Evolutionary conservation across 179 eudicot genomes (phyloP), one percentile per base, ranked within the genome.

Genomic region (Heliamphora pulchella): DNA sequence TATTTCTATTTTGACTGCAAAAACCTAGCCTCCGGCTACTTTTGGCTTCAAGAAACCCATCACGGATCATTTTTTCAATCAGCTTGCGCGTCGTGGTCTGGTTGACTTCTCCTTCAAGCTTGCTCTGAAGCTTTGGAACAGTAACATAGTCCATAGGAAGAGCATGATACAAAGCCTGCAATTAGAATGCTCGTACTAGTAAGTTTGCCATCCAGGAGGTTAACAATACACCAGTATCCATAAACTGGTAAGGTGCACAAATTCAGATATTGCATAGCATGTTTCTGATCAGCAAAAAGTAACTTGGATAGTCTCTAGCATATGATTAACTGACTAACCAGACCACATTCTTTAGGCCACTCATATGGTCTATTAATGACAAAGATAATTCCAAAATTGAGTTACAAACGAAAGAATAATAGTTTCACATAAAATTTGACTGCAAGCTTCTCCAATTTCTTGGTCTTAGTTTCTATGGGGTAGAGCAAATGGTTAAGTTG

Each of bases 161-260:
- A 86, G 97, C 90, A 83, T 89, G 90, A 81, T 89, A 95, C 78
- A 95, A 81, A 78, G 98, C 98, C 98, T 95, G 92, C 83, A 91
- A 68, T 68, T 67, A 75, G n/a, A 82, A 78, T 6, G 15, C 7
- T 55, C 55, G 57, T 4, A 43, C 66, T 72, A 61, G 54, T 63
- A 64, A 51, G 14, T 73, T 18, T 20, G 3, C 18, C 39, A 4
- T 78, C 39, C 54, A 76, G 5, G 18, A 74, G 13, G 61, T 74
- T 59, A 9, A 3, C 11, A 59, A 6, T n/a, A 44, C 20, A 4
- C 78, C 67, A 6, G n/a, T n/a, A 75, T 44, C 3, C 43, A 41
- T 39, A 54, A 18, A 11, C 51, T 41, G 2, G 53, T 7, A 75
- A 6, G n/a, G 68, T 10, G 1, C 18, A 13, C 68, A 31, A 31